Percentiles rank a stretch among this genome's conserved stretches.
Evolutionary conservation across 2,329 filamentous ascomycete genomes (phyloP).

Genomic region (Monilinia vaccinii-corymbosi): DNA sequence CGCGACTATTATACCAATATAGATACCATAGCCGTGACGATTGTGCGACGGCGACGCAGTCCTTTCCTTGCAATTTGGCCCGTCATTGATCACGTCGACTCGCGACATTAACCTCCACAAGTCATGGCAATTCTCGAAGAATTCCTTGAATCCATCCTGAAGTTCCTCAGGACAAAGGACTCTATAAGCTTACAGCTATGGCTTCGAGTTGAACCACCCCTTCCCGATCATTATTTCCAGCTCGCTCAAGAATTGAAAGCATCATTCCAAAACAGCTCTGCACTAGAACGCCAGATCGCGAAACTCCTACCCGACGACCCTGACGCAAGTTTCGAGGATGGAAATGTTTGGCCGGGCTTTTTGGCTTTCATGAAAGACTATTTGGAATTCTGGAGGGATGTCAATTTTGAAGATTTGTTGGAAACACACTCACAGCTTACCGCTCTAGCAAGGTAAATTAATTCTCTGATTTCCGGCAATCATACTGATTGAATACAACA

Average conservation of each 20-base stretch:
- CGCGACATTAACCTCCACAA: neutral
- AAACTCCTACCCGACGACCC: conserved; percentile 55
- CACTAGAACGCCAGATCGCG: conserved; percentile 55
- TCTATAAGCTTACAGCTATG: conserved; percentile 58
- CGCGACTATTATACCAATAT: neutral
- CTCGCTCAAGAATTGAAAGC: conserved; percentile 59
- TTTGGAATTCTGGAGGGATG: conserved; percentile 70
- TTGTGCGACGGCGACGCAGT: no score
- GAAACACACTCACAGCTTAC: conserved; percentile 68
- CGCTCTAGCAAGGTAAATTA: conserved; percentile 61
- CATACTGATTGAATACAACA: conserved; percentile 6
- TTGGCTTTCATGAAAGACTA: conserved; percentile 74
- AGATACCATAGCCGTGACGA: neutral
- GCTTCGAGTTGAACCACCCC: conserved; percentile 65
- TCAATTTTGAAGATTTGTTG: conserved; percentile 66
- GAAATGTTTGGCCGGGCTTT: conserved; percentile 66
- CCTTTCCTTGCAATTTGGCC: no score
- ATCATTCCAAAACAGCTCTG: conserved; percentile 40
- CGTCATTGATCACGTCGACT: neutral
- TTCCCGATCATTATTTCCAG: conserved; percentile 56
- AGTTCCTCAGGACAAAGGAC: conserved; percentile 53
- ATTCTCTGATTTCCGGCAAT: neutral
- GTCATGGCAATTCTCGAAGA: conserved; percentile 55
- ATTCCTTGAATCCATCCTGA: conserved; percentile 58
- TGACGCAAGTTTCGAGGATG: conserved; percentile 53